phyloP scores from a whole-genome alignment of 1,139 yeast species.

The Nakaseomyces delphensis region DNA sequence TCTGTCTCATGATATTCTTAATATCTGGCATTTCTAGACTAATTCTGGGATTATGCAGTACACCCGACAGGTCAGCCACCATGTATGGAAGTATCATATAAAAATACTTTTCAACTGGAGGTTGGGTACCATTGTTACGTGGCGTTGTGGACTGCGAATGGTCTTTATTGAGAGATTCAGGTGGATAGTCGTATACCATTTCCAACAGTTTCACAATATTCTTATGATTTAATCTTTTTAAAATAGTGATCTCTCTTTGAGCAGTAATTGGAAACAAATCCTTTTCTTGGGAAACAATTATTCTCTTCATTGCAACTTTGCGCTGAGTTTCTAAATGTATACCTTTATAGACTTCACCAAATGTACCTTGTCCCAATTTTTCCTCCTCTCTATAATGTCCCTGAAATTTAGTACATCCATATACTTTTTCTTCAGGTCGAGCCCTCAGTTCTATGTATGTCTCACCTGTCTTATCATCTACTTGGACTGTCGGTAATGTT shows the following conservation, averaged over 20 bases:
- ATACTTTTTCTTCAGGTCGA: constrained; percentile 23
- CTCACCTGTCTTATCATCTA: constrained; percentile 23
- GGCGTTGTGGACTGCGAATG: constrained; percentile 33
- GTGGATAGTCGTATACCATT: constrained; percentile 56
- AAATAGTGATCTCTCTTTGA: constrained; percentile 78
- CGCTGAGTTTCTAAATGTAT: constrained; percentile 40
- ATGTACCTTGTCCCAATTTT: constrained; percentile 89
- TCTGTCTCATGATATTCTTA: constrained; percentile 75
- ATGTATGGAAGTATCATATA: constrained; percentile 91
- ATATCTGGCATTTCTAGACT: constrained; percentile 54
- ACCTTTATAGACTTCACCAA: constrained; percentile 79
- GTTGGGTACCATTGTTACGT: constrained; percentile 30
- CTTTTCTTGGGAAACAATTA: constrained; percentile 72
- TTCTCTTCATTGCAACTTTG: constrained; percentile 77
- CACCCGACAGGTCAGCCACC: constrained; percentile 87
- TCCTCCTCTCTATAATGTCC: constrained; percentile 47
- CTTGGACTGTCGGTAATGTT: constrained; percentile 27
- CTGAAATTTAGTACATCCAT: constrained; percentile 29
- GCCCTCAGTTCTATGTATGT: constrained; percentile 23
- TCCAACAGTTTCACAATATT: constrained; percentile 76
- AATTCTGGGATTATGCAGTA: constrained; percentile 78
- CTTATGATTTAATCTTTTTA: constrained; percentile 59
- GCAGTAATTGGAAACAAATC: constrained; percentile 97
- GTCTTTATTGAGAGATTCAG: constrained; percentile 41
- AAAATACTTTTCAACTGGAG: constrained; percentile 36